These are phyloP conservation scores for Lactuca sativa DNA, from an alignment of 129 eudicot genomes.

Conservation along the genomic window DNA sequence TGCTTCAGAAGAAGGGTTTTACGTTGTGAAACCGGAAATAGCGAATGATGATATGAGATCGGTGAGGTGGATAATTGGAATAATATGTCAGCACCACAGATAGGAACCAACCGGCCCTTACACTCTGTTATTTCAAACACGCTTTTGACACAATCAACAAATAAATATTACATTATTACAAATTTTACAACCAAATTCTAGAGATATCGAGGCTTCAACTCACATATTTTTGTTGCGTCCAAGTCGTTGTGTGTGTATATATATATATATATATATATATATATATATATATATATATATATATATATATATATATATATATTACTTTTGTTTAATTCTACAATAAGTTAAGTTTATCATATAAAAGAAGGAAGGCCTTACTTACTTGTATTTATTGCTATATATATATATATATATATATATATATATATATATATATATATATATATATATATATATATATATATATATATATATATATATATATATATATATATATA, in stretches of 20 bases:
- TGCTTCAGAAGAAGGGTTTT: constrained; percentile 23
- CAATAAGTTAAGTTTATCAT: too few relatives aligned
- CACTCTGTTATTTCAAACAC: not conserved
- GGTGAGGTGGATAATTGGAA: constrained; percentile 16
- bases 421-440: too few relatives aligned
- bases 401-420: too few relatives aligned
- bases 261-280: too few relatives aligned
- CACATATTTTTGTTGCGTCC: not conserved
- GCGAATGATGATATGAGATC: constrained; percentile 4
- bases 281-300: too few relatives aligned
- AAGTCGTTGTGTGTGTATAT: not conserved
- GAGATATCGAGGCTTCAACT: not conserved
- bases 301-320: too few relatives aligned
- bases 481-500: too few relatives aligned
- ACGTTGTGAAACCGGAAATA: constrained; percentile 12
- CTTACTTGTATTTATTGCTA: not conserved
- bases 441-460: too few relatives aligned
- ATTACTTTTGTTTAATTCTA: too few relatives aligned
- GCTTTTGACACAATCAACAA: not conserved
- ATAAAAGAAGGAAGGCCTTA: not conserved
- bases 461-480: too few relatives aligned
- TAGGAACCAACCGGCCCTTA: not conserved
- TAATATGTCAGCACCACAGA: constrained; percentile 11
- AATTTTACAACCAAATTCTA: not conserved
- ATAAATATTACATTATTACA: too few relatives aligned